phyloP scores from a whole-genome alignment of 257 asterid species.

The Plantago major region DNA sequence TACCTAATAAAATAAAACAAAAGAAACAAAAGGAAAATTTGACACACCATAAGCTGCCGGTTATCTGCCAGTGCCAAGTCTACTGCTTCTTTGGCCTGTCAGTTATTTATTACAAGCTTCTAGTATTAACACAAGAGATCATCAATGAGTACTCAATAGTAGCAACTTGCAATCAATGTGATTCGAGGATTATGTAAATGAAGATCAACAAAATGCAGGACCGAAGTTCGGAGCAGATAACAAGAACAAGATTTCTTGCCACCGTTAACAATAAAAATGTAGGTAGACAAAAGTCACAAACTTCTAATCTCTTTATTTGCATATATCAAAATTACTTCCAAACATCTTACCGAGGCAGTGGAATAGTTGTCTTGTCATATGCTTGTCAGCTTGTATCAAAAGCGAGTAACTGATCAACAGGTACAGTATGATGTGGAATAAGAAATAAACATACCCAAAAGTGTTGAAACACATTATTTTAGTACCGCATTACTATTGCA shows the following conservation, averaged over 20 bases:
- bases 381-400: too few relatives aligned
- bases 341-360: too few relatives aligned
- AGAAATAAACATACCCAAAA: too few relatives aligned
- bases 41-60: conserved; percentile 75
- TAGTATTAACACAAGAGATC: neutral
- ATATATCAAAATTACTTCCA: too few relatives aligned
- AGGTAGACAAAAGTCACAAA: neutral
- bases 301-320: too few relatives aligned
- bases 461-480: too few relatives aligned
- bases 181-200: neutral
- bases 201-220: conserved; percentile 5
- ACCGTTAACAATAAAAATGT: neutral
- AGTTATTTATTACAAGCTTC: conserved; percentile 22
- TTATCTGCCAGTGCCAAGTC: conserved; percentile 55
- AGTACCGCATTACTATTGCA: too few relatives aligned
- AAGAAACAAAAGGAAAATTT: conserved; percentile 5
- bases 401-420: too few relatives aligned
- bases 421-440: too few relatives aligned
- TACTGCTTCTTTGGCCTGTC: conserved; percentile 79
- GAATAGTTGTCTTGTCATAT: too few relatives aligned
- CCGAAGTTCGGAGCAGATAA: neutral
- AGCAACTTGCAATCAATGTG: too few relatives aligned
- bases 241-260: neutral
- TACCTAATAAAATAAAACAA: conserved; percentile 6
- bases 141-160: too few relatives aligned